Percentiles rank a stretch among this genome's conserved stretches.
Conservation (phyloP, 208 protist genomes). For the Wallacemonas rigidus region DNA sequence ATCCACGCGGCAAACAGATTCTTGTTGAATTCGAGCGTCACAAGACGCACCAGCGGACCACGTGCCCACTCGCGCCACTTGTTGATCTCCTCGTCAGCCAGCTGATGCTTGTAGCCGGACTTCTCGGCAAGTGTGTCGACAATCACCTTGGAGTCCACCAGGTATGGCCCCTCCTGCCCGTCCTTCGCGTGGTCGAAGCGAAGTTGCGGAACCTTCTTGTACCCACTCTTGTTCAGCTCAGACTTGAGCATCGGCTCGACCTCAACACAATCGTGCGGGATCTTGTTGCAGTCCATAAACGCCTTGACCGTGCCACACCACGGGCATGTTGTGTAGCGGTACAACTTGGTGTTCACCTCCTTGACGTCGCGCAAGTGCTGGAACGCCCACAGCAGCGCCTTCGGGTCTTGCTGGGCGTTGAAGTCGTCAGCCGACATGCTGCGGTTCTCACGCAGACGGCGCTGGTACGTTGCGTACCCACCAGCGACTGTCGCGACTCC, state of each 20-base stretch:
- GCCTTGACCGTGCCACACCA: conserved; percentile 90
- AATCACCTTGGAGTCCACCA: conserved; percentile 87
- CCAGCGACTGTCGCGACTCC: conserved; percentile 46
- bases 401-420: conserved; percentile 71
- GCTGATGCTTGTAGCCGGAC: conserved; percentile 51
- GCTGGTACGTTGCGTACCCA: conserved; percentile 75
- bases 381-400: conserved; percentile 50
- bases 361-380: conserved; percentile 44
- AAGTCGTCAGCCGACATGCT: conserved; percentile 75
- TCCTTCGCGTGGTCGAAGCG: conserved; percentile 60
- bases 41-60: conserved; percentile 78
- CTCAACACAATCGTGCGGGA: conserved; percentile 81
- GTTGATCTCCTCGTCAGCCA: conserved; percentile 65
- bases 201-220: conserved; percentile 93
- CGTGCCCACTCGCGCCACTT: conserved; percentile 85
- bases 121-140: conserved; percentile 72
- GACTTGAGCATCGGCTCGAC: conserved; percentile 92
- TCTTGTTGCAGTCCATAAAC: conserved; percentile 81
- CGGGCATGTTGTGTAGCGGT: conserved; percentile 91
- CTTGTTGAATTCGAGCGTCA: conserved; percentile 87
- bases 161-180: conserved; percentile 42
- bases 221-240: conserved; percentile 62
- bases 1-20: conserved; percentile 72
- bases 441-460: conserved; percentile 74
- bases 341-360: conserved; percentile 55